Evolutionary conservation across 2,329 filamentous ascomycete species (phyloP), one percentile per base, ranked within the genome.

Genomic region (Colletotrichum viniferum): DNA sequence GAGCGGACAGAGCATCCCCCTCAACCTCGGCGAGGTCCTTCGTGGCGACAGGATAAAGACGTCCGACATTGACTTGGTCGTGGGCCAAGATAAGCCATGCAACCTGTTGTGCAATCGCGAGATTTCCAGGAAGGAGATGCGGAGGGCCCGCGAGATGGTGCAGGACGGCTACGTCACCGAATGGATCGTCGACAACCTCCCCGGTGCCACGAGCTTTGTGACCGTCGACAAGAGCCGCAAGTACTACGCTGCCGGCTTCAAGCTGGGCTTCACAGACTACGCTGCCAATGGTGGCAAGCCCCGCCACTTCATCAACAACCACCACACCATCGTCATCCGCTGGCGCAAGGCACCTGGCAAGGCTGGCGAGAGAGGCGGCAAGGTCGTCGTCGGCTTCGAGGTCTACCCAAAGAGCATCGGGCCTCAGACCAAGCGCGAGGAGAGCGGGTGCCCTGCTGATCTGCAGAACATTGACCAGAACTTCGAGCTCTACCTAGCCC

Each of bases 181-280:
- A 84, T 98, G 95, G 96, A 97, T 98, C 78, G 94, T 97, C 77
- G 95, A 98, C 84, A 98, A 98, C 80, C 88, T 98, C 12, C 95
- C 96, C 2, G 95, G 95, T 8, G 95, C 95, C 43, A 97, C 95
- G 10, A 96, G 93, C 83, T 97, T 97, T 81, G 94, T 97, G 32
- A 96, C 94, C 0, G 93, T 95, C 43, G 95, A 97, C 84, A 95
- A 95, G 86, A 92, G 90, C 62, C 90, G 92, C 80, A 97, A 96
- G 84, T 97, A 98, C 87, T 98, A 98, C 82, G 94, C 95, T 14
- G 92, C 95, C 3, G 96, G 96, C 3, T 98, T 98, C 88, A 97
- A 97, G 85, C 88, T 98, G 72, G 96, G 95, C 8, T 95, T 94
- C 79, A 92, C 92, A 78, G 94, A 96, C 77, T 88, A 89, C 64